phyloP scores from a whole-genome alignment of 768 basidiomycete genomes.

The Pilatotrama ljubarskyi region DNA sequence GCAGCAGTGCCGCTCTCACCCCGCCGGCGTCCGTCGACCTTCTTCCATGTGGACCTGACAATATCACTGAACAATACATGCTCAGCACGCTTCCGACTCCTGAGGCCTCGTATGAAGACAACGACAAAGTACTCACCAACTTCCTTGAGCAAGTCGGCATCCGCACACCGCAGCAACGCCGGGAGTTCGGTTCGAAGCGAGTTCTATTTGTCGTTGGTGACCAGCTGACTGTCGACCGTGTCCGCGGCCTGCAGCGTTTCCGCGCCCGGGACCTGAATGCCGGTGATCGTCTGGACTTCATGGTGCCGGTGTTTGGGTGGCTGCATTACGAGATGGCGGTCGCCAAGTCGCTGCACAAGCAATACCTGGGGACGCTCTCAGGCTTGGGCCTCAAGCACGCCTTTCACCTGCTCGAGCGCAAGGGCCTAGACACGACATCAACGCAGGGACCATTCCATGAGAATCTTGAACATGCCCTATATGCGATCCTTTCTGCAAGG shows the following conservation, averaged over 20 bases:
- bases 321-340: slow-evolving; percentile 34
- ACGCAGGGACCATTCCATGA: slow-evolving; percentile 28
- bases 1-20: too few species aligned
- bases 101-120: slow-evolving; percentile 30
- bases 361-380: slow-evolving; percentile 38
- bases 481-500: slow-evolving; percentile 39
- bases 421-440: slow-evolving; percentile 18
- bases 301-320: slow-evolving; percentile 39
- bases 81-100: slow-evolving; percentile 20
- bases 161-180: neutral
- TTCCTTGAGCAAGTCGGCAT: slow-evolving; percentile 21
- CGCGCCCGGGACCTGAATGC: slow-evolving; percentile 39
- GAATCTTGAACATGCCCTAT: slow-evolving; percentile 37
- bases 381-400: slow-evolving; percentile 24
- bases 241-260: slow-evolving; percentile 40
- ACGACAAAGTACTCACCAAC: slow-evolving; percentile 16
- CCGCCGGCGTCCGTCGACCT: neutral
- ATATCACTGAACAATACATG: slow-evolving; percentile 16
- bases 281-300: slow-evolving; percentile 39
- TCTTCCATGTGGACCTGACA: slow-evolving; percentile 20
- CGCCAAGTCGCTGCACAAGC: slow-evolving; percentile 36
- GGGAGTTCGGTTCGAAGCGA: neutral
- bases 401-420: slow-evolving; percentile 24
- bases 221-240: slow-evolving; percentile 40
- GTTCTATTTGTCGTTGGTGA: slow-evolving; percentile 18